Base-by-base conservation (phyloP, 345 rosid genomes). In the Leavenworthia alabamica region DNA sequence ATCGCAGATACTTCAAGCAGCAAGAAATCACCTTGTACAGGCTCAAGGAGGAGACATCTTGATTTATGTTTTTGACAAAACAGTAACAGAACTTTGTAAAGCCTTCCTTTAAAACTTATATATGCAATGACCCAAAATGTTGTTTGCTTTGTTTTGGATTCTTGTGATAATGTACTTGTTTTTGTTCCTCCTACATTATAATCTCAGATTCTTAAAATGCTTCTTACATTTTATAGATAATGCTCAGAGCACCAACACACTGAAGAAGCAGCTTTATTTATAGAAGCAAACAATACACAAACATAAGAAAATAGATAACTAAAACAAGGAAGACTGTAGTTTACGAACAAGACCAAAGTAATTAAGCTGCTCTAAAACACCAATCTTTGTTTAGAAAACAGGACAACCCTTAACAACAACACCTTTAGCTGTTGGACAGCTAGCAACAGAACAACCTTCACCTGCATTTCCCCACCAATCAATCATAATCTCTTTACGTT, bases 1-100 rank as follows among this genome's bases (percentile, higher is more conserved):
- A 88, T 65, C 85, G 96, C 9, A 86, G 96, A 44, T 90, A 90
- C 61, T 90, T 90, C 56, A 90, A 87, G 77, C 96, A 90, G 77
- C 96, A 90, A 66, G 97, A 90, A 68, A 80, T 90, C 42, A 86
- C 90, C 9, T 75, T 90, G 40, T 90, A 74, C 77, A 77, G 96
- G 88, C 79, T 84, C 64, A 62, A 62, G 68, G 81, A 79, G 63
- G 97, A 85, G 60, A 63, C 59, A 36, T 77, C 90, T 11, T 85
- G 74, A 72, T 11, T 85, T 73, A 72, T 58, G 48, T 60, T 45
- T 37, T 52, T 52, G 33, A 58, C 46, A 24, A 42, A 29, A 54
- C 63, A 67, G 44, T 13, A 29, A 45, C 31, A 41, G 23, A 68
- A 55, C 68, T 60, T 64, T 79, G 81, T 81, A 79, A 79, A 79